A percentile compares a stretch with the other conserved stretches of the same genome.
phyloP scores from a whole-genome alignment of 2,329 filamentous ascomycete species.

The Venturia carpophila region DNA sequence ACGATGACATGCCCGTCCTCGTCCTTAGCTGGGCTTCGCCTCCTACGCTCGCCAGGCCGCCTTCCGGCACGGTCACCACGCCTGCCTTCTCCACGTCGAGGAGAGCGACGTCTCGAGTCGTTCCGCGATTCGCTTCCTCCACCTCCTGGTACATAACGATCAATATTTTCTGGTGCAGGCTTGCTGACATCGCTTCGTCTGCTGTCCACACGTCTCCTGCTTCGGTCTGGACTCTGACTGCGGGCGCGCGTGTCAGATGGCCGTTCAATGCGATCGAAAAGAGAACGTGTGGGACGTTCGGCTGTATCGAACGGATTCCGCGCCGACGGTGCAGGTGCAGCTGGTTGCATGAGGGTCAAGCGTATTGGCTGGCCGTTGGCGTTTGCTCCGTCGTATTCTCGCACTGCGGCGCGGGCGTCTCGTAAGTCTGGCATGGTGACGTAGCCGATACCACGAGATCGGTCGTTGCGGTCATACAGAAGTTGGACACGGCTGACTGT shows the following conservation, averaged over 20 bases:
- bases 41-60: slow-evolving; percentile 16
- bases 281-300: slow-evolving; percentile 47
- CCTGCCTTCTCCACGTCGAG: slow-evolving; percentile 41
- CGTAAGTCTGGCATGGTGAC: slow-evolving; percentile 66
- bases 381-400: slow-evolving; percentile 81
- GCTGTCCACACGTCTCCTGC: slow-evolving; percentile 31
- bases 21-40: slow-evolving; percentile 26
- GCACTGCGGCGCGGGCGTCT: slow-evolving; percentile 67
- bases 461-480: slow-evolving; percentile 78
- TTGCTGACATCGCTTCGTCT: slow-evolving; percentile 47
- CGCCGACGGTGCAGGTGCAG: slow-evolving; percentile 29
- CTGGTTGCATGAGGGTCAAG: slow-evolving; percentile 48
- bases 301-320: slow-evolving; percentile 44
- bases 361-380: slow-evolving; percentile 76
- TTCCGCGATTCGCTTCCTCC: slow-evolving; percentile 24
- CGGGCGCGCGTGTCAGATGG: slow-evolving; percentile 38
- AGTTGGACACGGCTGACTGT: slow-evolving; percentile 61
- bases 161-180: slow-evolving; percentile 59
- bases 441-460: slow-evolving; percentile 76
- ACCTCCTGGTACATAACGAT: slow-evolving; percentile 67
- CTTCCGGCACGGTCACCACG: slow-evolving; percentile 33
- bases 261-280: slow-evolving; percentile 57
- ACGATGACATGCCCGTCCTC: slow-evolving; percentile 39
- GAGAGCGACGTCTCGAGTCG: slow-evolving; percentile 44
- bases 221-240: slow-evolving; percentile 32